Evolutionary conservation across 148 eudicot species (phyloP), one percentile per base, ranked within the genome.

Genomic region (Talinum fruticosum): DNA sequence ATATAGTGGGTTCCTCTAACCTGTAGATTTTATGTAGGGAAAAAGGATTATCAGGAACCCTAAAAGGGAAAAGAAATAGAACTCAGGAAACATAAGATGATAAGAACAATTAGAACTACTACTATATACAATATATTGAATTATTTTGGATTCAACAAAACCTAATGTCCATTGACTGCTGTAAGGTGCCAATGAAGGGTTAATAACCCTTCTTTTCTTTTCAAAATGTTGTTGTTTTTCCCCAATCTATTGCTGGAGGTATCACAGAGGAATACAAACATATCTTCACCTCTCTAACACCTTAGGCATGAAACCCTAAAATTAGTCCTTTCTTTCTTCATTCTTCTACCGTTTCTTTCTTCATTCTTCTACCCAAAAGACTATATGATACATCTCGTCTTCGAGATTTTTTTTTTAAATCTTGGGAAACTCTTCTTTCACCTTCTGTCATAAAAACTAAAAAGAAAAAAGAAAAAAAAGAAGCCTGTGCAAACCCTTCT

Each of bases 401-500:
- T 10, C 72, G 14, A 69, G 53, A 38, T 61, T 23, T 74, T 26
- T 73, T 66, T 26, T 36, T 28, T 62, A 4, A 1, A 0, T 61
- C 12, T 61, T 26, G 66, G 32, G 51, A 47, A 59, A 14, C 10
- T 33, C 69, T 29, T 65, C 38, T 75, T 45, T 66, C 76, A 51
- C 37, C 81, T 73, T 74, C 80, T 59, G 81, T 70, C 65, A 74
- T 45, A 69, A 62, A 68, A 51, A 35, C n/a, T 23, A 18, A 6
- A 21, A 18, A 35, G 37, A 16, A 35, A 41, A 32, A 68, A 68
- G 54, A 47, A 54, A 70, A 80, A 62, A 28, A 62, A 28, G 16
- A 28, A 28, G n/a, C 62, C 81, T 78, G 78, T 75, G 83, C 74
- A 83, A 70, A 53, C 69, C 33, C 76, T 76, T 54, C 77, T 49